phyloP scores from a whole-genome alignment of 2,329 filamentous ascomycete genomes.

The Colletotrichum musae region DNA sequence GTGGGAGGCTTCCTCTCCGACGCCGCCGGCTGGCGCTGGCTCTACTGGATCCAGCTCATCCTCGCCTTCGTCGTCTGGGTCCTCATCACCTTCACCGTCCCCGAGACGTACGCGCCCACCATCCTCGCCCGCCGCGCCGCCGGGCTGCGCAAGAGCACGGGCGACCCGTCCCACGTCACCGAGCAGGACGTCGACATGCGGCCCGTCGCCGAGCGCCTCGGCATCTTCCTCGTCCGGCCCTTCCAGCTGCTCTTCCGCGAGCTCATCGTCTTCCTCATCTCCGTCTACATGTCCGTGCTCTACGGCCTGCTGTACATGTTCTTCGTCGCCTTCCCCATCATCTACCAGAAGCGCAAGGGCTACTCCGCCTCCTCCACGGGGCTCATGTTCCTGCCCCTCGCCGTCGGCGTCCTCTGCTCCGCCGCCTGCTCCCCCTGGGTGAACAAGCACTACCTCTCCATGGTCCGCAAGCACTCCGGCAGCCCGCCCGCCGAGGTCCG shows the following conservation, averaged over 20 bases:
- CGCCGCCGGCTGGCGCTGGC: constrained; percentile 82
- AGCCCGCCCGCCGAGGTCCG: constrained; percentile 83
- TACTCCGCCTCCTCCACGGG: constrained; percentile 82
- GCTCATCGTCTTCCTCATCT: constrained; percentile 87
- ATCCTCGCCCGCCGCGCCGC: constrained; percentile 80
- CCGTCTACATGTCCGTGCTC: constrained; percentile 87
- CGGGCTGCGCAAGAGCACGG: constrained; percentile 79
- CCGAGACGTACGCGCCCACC: constrained; percentile 88
- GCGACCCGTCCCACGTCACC: constrained; percentile 78
- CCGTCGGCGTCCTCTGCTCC: constrained; percentile 79
- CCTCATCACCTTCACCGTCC: constrained; percentile 88
- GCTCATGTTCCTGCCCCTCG: constrained; percentile 89
- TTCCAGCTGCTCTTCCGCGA: constrained; percentile 89
- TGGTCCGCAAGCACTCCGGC: constrained; percentile 75
- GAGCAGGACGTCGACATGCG: constrained; percentile 85
- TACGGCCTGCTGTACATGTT: constrained; percentile 85
- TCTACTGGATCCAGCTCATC: constrained; percentile 91
- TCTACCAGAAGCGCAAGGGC: constrained; percentile 86
- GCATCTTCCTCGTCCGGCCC: constrained; percentile 83
- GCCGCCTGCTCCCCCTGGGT: constrained; percentile 79
- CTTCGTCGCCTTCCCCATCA: constrained; percentile 78
- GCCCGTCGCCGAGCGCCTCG: constrained; percentile 76
- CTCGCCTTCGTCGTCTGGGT: constrained; percentile 78
- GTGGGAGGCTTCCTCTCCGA: constrained; percentile 83
- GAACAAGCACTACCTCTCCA: constrained; percentile 84